phyloP scores from a whole-genome alignment of 2,329 filamentous ascomycete genomes.

The Biscogniauxia sp. region DNA sequence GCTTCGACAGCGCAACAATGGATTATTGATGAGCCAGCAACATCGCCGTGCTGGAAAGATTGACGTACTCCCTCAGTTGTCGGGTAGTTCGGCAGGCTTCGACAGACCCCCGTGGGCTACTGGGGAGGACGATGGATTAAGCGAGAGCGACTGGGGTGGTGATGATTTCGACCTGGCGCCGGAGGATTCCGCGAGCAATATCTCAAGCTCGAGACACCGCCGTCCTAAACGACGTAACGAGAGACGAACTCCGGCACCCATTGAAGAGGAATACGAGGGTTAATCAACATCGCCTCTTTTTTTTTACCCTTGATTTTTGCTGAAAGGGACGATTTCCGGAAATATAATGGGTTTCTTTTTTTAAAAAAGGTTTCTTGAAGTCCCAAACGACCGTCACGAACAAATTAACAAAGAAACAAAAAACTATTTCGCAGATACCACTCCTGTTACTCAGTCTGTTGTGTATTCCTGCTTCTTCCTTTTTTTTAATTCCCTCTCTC shows the following conservation, averaged over 20 bases:
- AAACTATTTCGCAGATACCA: not conserved
- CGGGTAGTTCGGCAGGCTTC: slow-evolving; percentile 46
- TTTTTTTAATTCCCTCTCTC: not conserved
- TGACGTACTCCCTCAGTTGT: slow-evolving; percentile 52
- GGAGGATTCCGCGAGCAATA: slow-evolving; percentile 79
- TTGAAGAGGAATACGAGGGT: slow-evolving; percentile 66
- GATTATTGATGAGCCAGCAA: slow-evolving; percentile 64
- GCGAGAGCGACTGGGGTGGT: slow-evolving; percentile 57
- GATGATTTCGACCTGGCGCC: slow-evolving; percentile 63
- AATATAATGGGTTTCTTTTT: not conserved
- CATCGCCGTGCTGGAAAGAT: slow-evolving; percentile 51
- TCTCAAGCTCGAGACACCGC: slow-evolving; percentile 67
- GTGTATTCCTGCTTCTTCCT: not conserved
- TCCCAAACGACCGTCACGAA: not conserved
- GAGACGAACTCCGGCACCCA: slow-evolving; percentile 68
- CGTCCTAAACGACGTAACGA: slow-evolving; percentile 67
- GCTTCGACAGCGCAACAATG: slow-evolving; percentile 78
- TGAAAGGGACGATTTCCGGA: not conserved
- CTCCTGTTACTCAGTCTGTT: not conserved
- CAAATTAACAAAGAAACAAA: not conserved
- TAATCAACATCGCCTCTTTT: not conserved
- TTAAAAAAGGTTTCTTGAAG: not conserved
- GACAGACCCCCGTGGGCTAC: slow-evolving; percentile 47
- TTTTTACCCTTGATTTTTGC: not conserved
- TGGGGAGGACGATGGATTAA: slow-evolving; percentile 46